Evolutionary conservation across 1,284 basidiomycete species (phyloP).

Genomic region (Ustanciosporium gigantosporum): DNA sequence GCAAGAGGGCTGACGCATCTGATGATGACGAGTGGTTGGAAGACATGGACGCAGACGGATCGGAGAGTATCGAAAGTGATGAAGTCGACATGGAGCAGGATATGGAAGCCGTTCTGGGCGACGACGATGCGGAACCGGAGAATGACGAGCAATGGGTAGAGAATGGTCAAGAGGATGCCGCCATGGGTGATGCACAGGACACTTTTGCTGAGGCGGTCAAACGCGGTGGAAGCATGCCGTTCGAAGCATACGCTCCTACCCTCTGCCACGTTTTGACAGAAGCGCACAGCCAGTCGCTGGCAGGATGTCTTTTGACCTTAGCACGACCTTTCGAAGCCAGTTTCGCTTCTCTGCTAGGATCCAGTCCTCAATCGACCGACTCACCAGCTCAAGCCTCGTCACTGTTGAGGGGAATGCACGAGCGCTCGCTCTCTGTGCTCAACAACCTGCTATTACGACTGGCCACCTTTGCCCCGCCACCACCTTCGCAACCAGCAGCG

Average conservation of each 20-base stretch:
- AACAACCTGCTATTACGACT: constrained; percentile 46
- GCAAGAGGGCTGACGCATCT: background rate
- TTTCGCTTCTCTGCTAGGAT: constrained; percentile 24
- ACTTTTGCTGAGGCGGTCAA: constrained; percentile 36
- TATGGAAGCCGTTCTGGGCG: constrained; percentile 1
- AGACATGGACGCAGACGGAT: constrained; percentile 15
- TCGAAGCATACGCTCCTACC: constrained; percentile 18
- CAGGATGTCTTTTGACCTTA: constrained; percentile 17
- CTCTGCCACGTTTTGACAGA: constrained; percentile 1
- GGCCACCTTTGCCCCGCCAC: constrained; percentile 41
- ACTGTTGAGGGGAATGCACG: constrained; percentile 27
- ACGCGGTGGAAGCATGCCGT: constrained; percentile 15
- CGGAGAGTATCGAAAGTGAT: constrained; percentile 8
- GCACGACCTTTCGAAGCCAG: constrained; percentile 32
- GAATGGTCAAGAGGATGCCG: constrained; percentile 9
- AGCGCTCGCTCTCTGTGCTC: constrained; percentile 48
- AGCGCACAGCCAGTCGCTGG: constrained; percentile 1
- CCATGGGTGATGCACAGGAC: constrained; percentile 1
- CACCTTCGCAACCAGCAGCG: constrained; percentile 47
- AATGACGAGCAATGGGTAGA: constrained; percentile 4
- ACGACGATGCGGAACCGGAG: constrained; percentile 1
- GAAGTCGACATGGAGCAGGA: constrained; percentile 16
- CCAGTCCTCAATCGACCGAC: background rate
- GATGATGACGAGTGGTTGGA: constrained; percentile 27
- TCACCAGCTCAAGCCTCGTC: constrained; percentile 1